Evolutionary conservation across 805 yeast genomes (phyloP), one percentile per base, ranked within the genome.

Genomic region (Pichia eremophila): DNA sequence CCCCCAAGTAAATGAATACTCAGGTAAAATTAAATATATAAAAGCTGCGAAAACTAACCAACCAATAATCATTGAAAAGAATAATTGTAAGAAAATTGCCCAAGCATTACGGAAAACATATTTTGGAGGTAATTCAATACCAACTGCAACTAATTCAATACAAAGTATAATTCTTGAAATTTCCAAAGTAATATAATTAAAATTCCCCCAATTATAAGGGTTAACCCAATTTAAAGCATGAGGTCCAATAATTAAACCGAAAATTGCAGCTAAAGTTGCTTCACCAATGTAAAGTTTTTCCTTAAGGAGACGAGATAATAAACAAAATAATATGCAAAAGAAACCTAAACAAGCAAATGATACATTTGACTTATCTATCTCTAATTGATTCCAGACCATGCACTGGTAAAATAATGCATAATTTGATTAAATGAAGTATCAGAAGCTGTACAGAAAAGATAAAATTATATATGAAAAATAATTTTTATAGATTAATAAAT

Each of bases 31-130:
- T 14, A 69, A 64, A 79, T 81, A 81, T 34, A 81, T 69, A 53
- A 82, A 78, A 4, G 79, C 61, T 0, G 83, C 83, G 19, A 79
- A 77, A 4, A 78, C 63, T 15, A 83, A 57, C 85, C 87, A 82
- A 50, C 86, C 86, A 40, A 68, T 60, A 3, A 83, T 76, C 89
- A 83, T 82, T 15, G 78, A 81, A 2, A 85, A 84, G n/a, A 78
- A 63, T 47, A 82, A 65, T 47, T 81, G 70, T 39, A 79, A 64
- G 14, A 73, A 58, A 35, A 82, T 73, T 27, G 80, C 73, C 25
- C 63, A 46, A 78, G 81, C 76, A 53, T 78, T 78, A 40, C 71
- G 70, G 52, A 69, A 66, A 67, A 81, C 70, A 55, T 81, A 82
- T 55, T 78, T 77, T 40, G 78, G 70, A 14, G 89, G 89, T 51